Evolutionary conservation across 1,284 basidiomycete genomes (phyloP).

Genomic region (Testicularia cyperi): DNA sequence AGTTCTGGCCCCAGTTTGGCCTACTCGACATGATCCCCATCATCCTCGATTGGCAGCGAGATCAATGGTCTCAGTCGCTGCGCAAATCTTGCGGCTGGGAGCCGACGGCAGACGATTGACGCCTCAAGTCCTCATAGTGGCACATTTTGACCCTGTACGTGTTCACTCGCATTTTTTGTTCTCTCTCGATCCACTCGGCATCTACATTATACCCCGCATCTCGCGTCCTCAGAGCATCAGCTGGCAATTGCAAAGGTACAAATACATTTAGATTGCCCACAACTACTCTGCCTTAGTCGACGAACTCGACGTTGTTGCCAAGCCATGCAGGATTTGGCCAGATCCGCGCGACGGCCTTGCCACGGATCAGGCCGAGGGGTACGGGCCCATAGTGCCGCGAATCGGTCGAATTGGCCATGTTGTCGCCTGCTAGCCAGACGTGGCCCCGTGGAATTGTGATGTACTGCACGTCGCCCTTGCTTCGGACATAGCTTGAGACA

Average conservation of each 20-base stretch:
- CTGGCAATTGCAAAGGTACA: no score
- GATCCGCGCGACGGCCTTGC: constrained; percentile 71
- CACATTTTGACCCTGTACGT: background rate
- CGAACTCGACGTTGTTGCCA: background rate
- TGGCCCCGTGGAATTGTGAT: constrained; percentile 41
- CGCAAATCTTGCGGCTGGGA: constrained; percentile 18
- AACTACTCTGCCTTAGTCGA: no score
- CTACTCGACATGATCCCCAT: constrained; percentile 82
- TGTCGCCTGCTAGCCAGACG: constrained; percentile 92
- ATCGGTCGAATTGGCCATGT: constrained; percentile 78
- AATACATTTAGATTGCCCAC: no score
- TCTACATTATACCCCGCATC: no score
- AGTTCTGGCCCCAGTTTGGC: constrained; percentile 94
- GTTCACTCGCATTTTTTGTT: background rate
- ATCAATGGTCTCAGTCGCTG: constrained; percentile 14
- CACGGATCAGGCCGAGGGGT: constrained; percentile 76
- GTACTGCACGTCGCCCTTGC: constrained; percentile 34
- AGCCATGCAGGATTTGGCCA: constrained; percentile 33
- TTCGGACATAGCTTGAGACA: constrained; percentile 7
- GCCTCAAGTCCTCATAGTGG: background rate
- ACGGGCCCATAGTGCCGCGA: constrained; percentile 89
- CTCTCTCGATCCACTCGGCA: no score
- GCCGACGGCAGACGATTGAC: background rate
- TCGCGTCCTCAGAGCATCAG: no score
- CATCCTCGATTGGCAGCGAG: constrained; percentile 77